phyloP scores from a whole-genome alignment of 2,329 filamentous ascomycete genomes.

The Clonostachys chloroleuca region DNA sequence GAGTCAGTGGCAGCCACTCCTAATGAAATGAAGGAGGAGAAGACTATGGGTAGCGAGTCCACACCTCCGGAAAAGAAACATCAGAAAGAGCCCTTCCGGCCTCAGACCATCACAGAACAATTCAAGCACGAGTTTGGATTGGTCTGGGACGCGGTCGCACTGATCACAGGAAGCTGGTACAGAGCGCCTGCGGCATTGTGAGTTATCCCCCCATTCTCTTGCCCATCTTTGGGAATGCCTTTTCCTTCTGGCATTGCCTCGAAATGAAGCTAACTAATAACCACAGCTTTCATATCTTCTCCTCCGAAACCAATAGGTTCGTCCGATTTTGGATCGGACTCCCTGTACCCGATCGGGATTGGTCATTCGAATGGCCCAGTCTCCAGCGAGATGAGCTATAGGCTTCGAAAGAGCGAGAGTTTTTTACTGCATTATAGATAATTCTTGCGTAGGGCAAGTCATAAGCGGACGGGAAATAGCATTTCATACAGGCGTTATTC shows the following conservation, averaged over 20 bases:
- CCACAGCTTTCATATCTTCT: conserved; percentile 34
- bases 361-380: conserved; percentile 37
- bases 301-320: conserved; percentile 37
- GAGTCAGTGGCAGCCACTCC: too few relatives aligned
- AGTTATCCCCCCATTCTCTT: conserved; percentile 30
- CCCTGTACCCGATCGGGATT: conserved; percentile 42
- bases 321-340: conserved; percentile 49
- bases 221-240: not conserved
- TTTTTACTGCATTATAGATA: too few relatives aligned
- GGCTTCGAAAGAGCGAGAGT: too few relatives aligned
- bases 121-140: conserved; percentile 60
- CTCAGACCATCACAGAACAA: conserved; percentile 42
- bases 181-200: conserved; percentile 65
- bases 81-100: not conserved
- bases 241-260: not conserved
- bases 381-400: conserved; percentile 43
- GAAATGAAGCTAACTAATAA: not conserved
- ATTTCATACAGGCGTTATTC: too few relatives aligned
- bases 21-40: too few relatives aligned
- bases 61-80: not conserved
- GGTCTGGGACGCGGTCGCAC: conserved; percentile 58
- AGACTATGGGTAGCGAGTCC: too few relatives aligned
- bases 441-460: too few relatives aligned
- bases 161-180: conserved; percentile 68
- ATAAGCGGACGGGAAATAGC: too few relatives aligned